These are phyloP conservation scores for Plectosphaerella plurivora DNA, from an alignment of 2,329 filamentous ascomycete genomes.

Conservation along the genomic window DNA sequence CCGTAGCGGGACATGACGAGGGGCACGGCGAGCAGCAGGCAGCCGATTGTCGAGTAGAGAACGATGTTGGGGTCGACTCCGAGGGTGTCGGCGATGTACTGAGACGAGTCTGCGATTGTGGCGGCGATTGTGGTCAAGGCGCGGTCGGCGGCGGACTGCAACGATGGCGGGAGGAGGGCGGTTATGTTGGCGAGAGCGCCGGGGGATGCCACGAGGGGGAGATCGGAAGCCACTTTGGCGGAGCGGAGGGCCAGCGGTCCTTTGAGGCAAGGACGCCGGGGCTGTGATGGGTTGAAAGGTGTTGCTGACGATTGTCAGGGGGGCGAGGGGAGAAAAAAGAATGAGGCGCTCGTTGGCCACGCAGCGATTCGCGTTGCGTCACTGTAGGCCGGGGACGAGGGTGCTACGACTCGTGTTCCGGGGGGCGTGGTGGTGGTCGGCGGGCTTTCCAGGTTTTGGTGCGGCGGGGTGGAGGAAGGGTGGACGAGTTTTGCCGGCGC, in stretches of 20 bases:
- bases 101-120: constrained; percentile 42
- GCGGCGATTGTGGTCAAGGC: constrained; percentile 44
- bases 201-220: constrained; percentile 54
- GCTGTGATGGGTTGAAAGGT: neutral
- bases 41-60: constrained; percentile 46
- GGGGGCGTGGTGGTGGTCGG: neutral
- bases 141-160: constrained; percentile 51
- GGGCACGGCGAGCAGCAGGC: constrained; percentile 42
- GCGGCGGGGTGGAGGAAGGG: neutral
- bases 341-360: neutral
- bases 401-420: too few species aligned
- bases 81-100: constrained; percentile 45
- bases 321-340: neutral
- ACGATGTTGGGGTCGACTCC: constrained; percentile 44
- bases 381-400: neutral
- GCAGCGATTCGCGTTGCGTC: neutral
- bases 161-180: constrained; percentile 39
- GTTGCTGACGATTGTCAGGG: neutral
- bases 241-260: constrained; percentile 17
- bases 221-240: constrained; percentile 60
- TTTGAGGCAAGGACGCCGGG: constrained; percentile 15
- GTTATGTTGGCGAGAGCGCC: constrained; percentile 59
- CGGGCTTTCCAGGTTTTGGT: neutral
- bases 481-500: neutral
- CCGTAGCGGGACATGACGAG: constrained; percentile 53